phyloP scores from a whole-genome alignment of 2,329 filamentous ascomycete species.

The Diaporthe aspalathi region DNA sequence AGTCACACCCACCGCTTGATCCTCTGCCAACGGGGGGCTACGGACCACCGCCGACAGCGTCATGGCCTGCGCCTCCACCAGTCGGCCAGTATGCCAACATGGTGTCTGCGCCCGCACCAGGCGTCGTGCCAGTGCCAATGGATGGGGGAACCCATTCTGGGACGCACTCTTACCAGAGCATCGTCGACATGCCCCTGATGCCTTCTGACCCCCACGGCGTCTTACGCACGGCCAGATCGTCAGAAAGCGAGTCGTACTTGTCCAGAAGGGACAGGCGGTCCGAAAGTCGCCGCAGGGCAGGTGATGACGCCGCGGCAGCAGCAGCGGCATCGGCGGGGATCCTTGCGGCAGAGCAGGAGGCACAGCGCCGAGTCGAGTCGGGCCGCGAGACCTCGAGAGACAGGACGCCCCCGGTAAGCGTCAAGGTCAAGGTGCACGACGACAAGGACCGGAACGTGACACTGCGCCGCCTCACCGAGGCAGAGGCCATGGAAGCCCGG shows the following conservation, averaged over 20 bases:
- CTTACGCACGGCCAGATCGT: constrained; percentile 49
- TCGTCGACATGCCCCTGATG: constrained; percentile 63
- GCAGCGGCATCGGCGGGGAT: constrained; percentile 60
- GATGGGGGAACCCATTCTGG: constrained; percentile 45
- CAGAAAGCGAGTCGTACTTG: constrained; percentile 57
- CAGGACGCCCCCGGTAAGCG: constrained; percentile 61
- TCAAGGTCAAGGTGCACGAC: constrained; percentile 70
- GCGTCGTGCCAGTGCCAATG: constrained; percentile 27
- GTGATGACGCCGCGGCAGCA: constrained; percentile 58
- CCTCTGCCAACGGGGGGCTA: constrained; percentile 48
- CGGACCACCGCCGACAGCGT: constrained; percentile 45
- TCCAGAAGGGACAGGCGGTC: constrained; percentile 58
- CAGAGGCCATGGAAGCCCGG: constrained; percentile 62
- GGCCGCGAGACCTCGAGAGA: constrained; percentile 52
- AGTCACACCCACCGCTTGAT: constrained; percentile 38
- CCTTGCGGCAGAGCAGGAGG: constrained; percentile 61
- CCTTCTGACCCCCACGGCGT: constrained; percentile 64
- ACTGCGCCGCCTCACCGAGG: constrained; percentile 69
- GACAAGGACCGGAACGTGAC: constrained; percentile 72
- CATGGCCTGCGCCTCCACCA: constrained; percentile 37
- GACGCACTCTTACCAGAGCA: constrained; percentile 55
- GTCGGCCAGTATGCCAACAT: constrained; percentile 32
- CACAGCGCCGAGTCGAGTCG: constrained; percentile 46
- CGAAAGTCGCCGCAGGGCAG: constrained; percentile 59
- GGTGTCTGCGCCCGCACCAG: constrained; percentile 33